Evolutionary conservation across 352 stramenopile species (phyloP), one percentile per base, ranked within the genome.

Genomic region (Phytopythium boreale): DNA sequence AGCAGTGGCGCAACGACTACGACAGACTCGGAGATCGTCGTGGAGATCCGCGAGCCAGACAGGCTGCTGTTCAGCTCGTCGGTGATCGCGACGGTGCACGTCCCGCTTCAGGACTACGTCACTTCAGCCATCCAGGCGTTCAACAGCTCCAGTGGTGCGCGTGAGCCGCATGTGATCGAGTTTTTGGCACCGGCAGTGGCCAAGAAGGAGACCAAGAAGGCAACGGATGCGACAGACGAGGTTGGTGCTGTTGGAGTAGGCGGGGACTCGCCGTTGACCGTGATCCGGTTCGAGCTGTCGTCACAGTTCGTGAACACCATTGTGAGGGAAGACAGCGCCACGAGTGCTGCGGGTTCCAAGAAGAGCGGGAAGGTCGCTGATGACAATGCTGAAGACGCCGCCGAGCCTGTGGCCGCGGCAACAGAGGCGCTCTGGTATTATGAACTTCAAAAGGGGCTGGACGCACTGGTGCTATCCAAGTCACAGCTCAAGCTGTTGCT

Each of bases 1-100:
- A 9, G 9, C 10, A n/a, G 47, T 22, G 47, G 22, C 10, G 22
- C 14, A 12, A 7, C 6, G 5, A 19, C 15, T 8, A 22, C 47
- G 26, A 55, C 46, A 15, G 60, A 67, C 24, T 64, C 67, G 47
- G 61, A 77, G 26, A 66, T 88, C 39, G 50, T 77, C 26, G 66
- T 92, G n/a, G 77, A 93, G 51, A 76, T 93, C 29, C 78, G 84
- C 56, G 84, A 93, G 71, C 69, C 77, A 19, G 84, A 92, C 56
- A 84, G 78, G 36, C 64, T 91, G 39, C 61, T 91, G 12, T 93
- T 93, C 50, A 82, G 82, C 1, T 93, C 84, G 0, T 89, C 84
- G 1, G 46, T 91, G 39, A 63, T 93, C 12, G 80, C 79, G 22
- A 77, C 69, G 5, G 76, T 71, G 15, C 69, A 57, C 2, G 65